Conservation (phyloP, 1,139 yeast species). For the Kluyveromyces sp. region DNA sequence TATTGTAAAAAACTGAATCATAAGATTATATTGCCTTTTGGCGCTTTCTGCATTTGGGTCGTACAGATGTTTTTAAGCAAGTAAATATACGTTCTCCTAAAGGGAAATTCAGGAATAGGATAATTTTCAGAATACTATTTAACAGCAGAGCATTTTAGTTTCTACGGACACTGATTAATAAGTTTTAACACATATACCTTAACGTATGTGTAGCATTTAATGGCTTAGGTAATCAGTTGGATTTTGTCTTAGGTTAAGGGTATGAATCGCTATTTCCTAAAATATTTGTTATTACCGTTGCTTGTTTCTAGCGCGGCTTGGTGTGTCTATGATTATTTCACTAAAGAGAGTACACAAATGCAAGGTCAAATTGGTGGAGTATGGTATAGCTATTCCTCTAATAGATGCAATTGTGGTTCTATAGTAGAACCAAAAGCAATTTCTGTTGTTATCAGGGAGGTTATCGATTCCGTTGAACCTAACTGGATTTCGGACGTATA, state of each 20-base stretch:
- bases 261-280: background rate
- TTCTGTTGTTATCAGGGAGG: conserved; percentile 6
- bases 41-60: too few relatives aligned
- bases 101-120: too few relatives aligned
- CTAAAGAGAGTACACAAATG: background rate
- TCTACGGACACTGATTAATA: background rate
- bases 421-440: conserved; percentile 2
- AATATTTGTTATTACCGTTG: background rate
- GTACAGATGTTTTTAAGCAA: too few relatives aligned
- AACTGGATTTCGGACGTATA: conserved; percentile 5
- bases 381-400: conserved; percentile 3
- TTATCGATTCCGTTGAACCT: conserved; percentile 2
- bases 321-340: background rate
- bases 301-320: background rate
- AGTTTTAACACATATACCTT: background rate
- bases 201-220: background rate
- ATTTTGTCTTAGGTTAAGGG: background rate
- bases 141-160: too few relatives aligned
- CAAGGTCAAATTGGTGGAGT: conserved; percentile 1
- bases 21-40: too few relatives aligned
- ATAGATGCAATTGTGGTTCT: conserved; percentile 1
- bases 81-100: too few relatives aligned
- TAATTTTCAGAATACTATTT: too few relatives aligned
- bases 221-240: background rate
- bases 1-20: too few relatives aligned